These are phyloP conservation scores for Mimosa pudica DNA, from an alignment of 306 rosid species.

Conservation along the genomic window DNA sequence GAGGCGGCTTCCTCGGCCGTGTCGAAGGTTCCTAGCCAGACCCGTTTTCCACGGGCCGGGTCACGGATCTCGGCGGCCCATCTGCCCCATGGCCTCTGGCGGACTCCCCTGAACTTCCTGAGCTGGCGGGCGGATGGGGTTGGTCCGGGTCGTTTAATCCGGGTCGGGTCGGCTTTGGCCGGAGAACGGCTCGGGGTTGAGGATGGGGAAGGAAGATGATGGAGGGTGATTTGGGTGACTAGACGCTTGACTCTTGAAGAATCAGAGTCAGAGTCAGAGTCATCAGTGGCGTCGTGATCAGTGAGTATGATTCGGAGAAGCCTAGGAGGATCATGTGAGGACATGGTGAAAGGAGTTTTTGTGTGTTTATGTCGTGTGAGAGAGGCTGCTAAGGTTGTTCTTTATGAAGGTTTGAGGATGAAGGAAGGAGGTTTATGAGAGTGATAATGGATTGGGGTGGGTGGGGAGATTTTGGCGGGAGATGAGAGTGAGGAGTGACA, in stretches of 20 bases:
- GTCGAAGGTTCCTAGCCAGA: conserved; percentile 84
- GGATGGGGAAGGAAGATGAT: conserved; percentile 8
- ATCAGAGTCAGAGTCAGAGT: conserved; percentile 37
- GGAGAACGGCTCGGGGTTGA: neutral
- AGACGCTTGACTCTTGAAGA: conserved; percentile 34
- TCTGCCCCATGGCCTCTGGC: conserved; percentile 86
- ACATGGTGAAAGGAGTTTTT: conserved; percentile 26
- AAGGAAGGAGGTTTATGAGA: no score
- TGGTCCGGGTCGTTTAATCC: conserved; percentile 30
- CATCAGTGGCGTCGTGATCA: conserved; percentile 80
- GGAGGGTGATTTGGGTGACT: conserved; percentile 46
- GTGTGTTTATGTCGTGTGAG: neutral
- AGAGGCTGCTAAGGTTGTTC: neutral
- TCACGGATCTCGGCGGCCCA: conserved; percentile 92
- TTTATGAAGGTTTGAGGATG: no score
- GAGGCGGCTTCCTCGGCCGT: conserved; percentile 88
- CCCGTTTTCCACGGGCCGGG: conserved; percentile 61
- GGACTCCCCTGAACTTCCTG: conserved; percentile 61
- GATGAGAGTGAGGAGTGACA: neutral
- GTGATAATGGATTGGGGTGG: no score
- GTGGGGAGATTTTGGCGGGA: neutral
- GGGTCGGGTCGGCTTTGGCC: conserved; percentile 24
- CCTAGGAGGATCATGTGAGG: conserved; percentile 27
- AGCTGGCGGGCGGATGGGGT: conserved; percentile 14
- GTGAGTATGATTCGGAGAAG: conserved; percentile 68